Percentiles rank a stretch among this genome's conserved stretches.
Conservation (phyloP, 139 green algal species). For the Chlorella vulgaris region DNA sequence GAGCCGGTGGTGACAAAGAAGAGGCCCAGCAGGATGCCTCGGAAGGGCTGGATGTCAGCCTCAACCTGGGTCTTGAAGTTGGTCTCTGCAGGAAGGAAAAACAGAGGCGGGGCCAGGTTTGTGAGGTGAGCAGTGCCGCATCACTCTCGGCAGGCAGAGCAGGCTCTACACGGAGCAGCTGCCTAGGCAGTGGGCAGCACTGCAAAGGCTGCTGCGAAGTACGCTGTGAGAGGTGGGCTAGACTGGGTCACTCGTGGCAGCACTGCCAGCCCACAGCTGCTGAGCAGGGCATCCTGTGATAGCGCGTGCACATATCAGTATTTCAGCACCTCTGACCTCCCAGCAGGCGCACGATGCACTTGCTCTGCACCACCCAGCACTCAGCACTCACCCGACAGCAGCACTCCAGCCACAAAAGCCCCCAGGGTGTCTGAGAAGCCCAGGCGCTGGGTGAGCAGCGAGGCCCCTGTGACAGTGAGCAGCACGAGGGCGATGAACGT, state of each 20-base stretch:
- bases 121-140: not conserved
- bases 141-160: no score
- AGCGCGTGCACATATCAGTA: no score
- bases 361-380: not conserved
- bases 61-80: conserved; percentile 83
- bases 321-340: no score
- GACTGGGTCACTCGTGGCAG: no score
- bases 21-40: conserved; percentile 88
- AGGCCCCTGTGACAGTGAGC: conserved; percentile 88
- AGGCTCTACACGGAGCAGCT: no score
- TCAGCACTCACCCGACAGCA: conserved; percentile 59
- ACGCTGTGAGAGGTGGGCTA: no score
- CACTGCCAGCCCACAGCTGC: no score
- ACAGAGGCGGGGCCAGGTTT: no score
- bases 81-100: conserved; percentile 56
- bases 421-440: conserved; percentile 93
- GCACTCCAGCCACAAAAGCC: conserved; percentile 89
- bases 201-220: no score
- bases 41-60: conserved; percentile 92
- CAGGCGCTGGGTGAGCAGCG: conserved; percentile 80
- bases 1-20: conserved; percentile 91
- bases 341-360: no score
- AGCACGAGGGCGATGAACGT: conserved; percentile 95
- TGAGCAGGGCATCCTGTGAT: no score
- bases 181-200: no score